These are phyloP conservation scores for Asterionellopsis glacialis DNA, from an alignment of 108 stramenopile genomes.

Conservation along the genomic window DNA sequence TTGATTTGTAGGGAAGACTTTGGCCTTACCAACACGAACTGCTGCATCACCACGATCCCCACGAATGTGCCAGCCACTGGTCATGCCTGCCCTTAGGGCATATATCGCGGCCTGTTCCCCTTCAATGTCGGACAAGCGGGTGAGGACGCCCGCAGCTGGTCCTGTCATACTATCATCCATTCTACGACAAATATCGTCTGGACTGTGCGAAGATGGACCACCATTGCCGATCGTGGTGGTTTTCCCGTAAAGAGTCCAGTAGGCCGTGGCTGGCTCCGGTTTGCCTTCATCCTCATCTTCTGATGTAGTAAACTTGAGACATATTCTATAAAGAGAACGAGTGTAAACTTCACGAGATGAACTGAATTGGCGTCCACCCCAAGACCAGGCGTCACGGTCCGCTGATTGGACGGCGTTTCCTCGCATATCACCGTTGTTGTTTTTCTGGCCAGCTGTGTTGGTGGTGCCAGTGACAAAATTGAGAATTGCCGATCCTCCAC, in stretches of 20 bases:
- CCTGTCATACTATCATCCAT: constrained; percentile 90
- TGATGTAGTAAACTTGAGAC: constrained; percentile 88
- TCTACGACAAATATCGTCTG: constrained; percentile 84
- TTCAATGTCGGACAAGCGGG: constrained; percentile 62
- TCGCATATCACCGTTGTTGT: not conserved
- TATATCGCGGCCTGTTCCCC: constrained; percentile 75
- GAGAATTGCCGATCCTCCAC: constrained; percentile 8
- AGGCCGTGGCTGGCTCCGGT: constrained; percentile 87
- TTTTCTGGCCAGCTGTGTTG: not conserved
- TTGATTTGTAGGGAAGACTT: constrained; percentile 50
- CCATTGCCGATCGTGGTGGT: constrained; percentile 86
- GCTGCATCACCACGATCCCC: constrained; percentile 88
- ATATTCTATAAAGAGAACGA: constrained; percentile 69
- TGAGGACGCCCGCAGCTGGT: constrained; percentile 72
- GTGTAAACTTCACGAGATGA: constrained; percentile 83
- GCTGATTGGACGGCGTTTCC: constrained; percentile 1
- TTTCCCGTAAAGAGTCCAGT: constrained; percentile 81
- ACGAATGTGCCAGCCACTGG: constrained; percentile 81
- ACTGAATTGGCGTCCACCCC: constrained; percentile 78
- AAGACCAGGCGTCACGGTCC: constrained; percentile 55
- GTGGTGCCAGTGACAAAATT: constrained; percentile 33
- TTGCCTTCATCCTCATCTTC: constrained; percentile 91
- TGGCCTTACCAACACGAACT: constrained; percentile 83
- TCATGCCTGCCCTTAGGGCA: constrained; percentile 76
- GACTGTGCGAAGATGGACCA: constrained; percentile 55